Evolutionary conservation across 2,329 filamentous ascomycete species (phyloP), one percentile per base, ranked within the genome.

Genomic region (Penicillium sp.): DNA sequence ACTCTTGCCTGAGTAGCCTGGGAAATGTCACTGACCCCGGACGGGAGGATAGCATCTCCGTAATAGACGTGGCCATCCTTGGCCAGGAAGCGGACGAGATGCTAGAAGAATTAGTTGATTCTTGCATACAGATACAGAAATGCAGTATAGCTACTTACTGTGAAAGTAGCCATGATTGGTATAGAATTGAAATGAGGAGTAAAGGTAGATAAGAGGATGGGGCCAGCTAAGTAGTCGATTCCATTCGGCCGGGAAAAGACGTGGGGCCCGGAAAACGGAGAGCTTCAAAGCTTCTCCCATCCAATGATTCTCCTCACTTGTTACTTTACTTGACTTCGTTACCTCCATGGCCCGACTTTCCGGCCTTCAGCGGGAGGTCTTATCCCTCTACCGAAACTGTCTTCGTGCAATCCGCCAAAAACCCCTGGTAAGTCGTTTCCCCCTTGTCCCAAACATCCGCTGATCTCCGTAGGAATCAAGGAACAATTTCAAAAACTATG

Each of bases 311-410:
- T 26, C 38, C 42, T 39, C 46, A 45, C 40, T 23, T 24, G 10
- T 18, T 40, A 37, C 42, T 43, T 32, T 32, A 31, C 13, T 31
- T 16, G n/a, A 27, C 23, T 34, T 47, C 39, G 28, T 43, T 45
- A 26, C 5, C 9, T 24, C 24, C 9, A 68, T 67, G 64, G 60
- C 63, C 27, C 57, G 82, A 59, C 74, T 90, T 22, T 95, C 90
- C 6, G 93, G 93, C 28, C 75, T 97, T n/a, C 91, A 97, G 66
- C 85, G 81, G 60, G 89, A 95, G 62, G 91, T 96, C 3, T 69
- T 97, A 42, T 77, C 82, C 27, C 79, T 98, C 11, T 98, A 97
- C 67, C 83, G 91, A 48, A 80, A 82, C 64, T 97, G 91, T 61
- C 74, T 98, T 22, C 81, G 90, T 49, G 87, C 87, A 62, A 83